phyloP scores from a whole-genome alignment of 1,284 basidiomycete species.

The Marasmius tenuissimus region DNA sequence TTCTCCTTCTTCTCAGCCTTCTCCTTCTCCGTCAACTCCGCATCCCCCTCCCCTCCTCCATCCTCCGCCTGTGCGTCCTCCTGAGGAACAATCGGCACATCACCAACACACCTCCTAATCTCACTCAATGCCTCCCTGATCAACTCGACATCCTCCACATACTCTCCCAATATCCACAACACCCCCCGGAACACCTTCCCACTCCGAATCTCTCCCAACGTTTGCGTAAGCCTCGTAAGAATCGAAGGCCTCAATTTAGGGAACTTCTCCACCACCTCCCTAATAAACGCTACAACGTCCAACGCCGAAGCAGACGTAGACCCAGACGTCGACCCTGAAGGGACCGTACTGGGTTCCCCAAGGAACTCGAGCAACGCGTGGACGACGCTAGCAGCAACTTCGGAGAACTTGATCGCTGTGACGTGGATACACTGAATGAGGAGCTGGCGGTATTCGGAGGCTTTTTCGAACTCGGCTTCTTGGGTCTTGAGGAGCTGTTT shows the following conservation, averaged over 20 bases:
- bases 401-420: slow-evolving; percentile 97
- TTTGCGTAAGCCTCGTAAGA: slow-evolving; percentile 83
- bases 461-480: slow-evolving; percentile 85
- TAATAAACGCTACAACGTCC: slow-evolving; percentile 24
- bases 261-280: slow-evolving; percentile 98
- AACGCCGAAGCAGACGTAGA: slow-evolving; percentile 10
- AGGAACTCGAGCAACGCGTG: slow-evolving; percentile 99
- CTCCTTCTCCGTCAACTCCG: slow-evolving; percentile 42
- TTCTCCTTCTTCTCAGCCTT: slow-evolving; percentile 37
- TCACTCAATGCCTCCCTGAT: slow-evolving; percentile 80
- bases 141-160: slow-evolving; percentile 66
- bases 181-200: slow-evolving; percentile 98
- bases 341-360: slow-evolving; percentile 94
- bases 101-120: slow-evolving; percentile 87
- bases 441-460: slow-evolving; percentile 92
- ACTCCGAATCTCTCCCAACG: slow-evolving; percentile 90
- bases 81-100: slow-evolving; percentile 93
- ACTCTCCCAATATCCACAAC: slow-evolving; percentile 98
- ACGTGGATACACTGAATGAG: slow-evolving; percentile 98
- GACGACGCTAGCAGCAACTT: slow-evolving; percentile 95
- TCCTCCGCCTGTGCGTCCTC: slow-evolving; percentile 85
- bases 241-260: slow-evolving; percentile 84
- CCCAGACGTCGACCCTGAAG: slow-evolving; percentile 68
- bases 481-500: slow-evolving; percentile 96
- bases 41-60: slow-evolving; percentile 47